phyloP scores from a whole-genome alignment of 75 land plant species.

The Picea sitchensis region DNA sequence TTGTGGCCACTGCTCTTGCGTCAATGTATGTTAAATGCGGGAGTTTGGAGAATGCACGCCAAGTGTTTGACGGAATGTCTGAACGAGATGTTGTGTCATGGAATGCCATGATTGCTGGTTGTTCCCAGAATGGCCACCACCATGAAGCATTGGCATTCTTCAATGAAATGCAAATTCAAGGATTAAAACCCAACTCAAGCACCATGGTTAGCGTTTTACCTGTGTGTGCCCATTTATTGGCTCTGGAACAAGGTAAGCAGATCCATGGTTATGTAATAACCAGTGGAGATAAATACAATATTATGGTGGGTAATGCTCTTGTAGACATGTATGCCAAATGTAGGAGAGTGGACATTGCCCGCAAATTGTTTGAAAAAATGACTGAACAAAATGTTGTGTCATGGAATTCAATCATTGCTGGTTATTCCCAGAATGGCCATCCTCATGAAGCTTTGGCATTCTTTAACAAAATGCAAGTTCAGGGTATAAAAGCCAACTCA shows the following conservation, averaged over 20 bases:
- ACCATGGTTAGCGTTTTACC: slow-evolving; percentile 21
- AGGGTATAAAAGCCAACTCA: slow-evolving; percentile 30
- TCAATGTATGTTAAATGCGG: neutral
- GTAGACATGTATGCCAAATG: slow-evolving; percentile 21
- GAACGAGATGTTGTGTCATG: slow-evolving; percentile 6
- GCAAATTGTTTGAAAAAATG: slow-evolving; percentile 9
- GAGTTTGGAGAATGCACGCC: neutral
- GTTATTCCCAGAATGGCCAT: slow-evolving; percentile 19
- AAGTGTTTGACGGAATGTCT: neutral
- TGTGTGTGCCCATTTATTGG: slow-evolving; percentile 2
- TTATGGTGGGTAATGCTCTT: slow-evolving; percentile 11
- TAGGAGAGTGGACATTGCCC: slow-evolving; percentile 8
- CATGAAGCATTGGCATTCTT: neutral
- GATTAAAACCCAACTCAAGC: slow-evolving; percentile 14
- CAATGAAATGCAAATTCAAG: too few species aligned
- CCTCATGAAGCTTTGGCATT: slow-evolving; percentile 18
- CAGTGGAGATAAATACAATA: neutral
- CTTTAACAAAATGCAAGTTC: slow-evolving; percentile 24
- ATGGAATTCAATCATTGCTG: slow-evolving; percentile 20
- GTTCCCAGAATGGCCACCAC: neutral
- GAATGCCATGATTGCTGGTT: neutral
- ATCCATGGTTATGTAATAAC: neutral
- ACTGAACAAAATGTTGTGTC: slow-evolving; percentile 11
- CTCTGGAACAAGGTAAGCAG: slow-evolving; percentile 1
- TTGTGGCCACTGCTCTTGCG: too few species aligned